Percentiles rank a stretch among this genome's conserved stretches.
Evolutionary conservation across 306 rosid genomes (phyloP).

Genomic region (Vachellia collinsii): DNA sequence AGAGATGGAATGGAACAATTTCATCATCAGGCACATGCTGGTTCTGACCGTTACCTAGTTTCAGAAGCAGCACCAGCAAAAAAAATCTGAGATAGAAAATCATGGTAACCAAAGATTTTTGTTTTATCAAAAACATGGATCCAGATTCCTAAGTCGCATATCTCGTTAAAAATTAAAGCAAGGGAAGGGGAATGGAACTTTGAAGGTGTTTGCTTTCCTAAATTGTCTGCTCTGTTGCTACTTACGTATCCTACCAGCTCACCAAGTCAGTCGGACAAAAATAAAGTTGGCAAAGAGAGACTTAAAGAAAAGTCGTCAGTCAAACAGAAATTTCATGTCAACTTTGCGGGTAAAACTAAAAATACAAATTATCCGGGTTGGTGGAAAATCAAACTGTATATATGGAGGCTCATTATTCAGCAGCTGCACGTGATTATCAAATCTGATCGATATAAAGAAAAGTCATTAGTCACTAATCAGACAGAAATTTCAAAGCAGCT

Average conservation of each 20-base stretch:
- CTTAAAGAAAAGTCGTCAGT: neutral
- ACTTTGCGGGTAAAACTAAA: neutral
- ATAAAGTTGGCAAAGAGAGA: neutral
- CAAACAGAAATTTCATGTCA: neutral
- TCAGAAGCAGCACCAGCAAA: neutral
- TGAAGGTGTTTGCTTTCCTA: neutral
- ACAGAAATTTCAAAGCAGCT: too few species aligned
- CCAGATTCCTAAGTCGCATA: neutral
- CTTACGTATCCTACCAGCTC: neutral
- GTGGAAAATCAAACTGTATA: too few species aligned
- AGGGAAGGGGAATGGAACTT: neutral
- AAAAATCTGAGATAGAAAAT: neutral
- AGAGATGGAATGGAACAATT: constrained; percentile 22
- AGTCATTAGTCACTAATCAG: neutral
- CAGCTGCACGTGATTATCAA: neutral
- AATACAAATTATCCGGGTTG: neutral
- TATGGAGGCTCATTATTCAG: too few species aligned
- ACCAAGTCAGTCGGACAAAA: neutral
- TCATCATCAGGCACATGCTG: neutral
- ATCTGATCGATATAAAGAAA: neutral
- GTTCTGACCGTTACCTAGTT: neutral
- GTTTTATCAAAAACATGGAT: neutral
- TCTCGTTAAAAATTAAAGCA: neutral
- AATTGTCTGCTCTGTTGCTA: neutral
- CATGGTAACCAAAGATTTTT: neutral